Percentiles rank a stretch among this genome's conserved stretches.
phyloP scores from a whole-genome alignment of 495 filamentous ascomycete species.

The Chaetomium cochliodes region DNA sequence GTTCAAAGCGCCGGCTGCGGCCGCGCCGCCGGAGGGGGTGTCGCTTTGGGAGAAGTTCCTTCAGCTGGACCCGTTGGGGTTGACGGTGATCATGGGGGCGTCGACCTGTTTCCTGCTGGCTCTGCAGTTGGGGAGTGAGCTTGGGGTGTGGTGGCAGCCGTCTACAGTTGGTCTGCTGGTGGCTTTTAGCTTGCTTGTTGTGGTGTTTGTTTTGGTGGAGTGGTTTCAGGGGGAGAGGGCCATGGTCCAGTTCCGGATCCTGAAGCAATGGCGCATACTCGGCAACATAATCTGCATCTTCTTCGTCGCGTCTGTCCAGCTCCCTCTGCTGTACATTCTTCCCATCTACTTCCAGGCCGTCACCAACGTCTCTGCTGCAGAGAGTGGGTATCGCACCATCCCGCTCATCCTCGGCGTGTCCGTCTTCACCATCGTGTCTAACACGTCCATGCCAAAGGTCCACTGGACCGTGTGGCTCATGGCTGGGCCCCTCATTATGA shows the following conservation, averaged over 20 bases:
- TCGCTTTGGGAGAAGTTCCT: constrained; percentile 25
- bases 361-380: neutral
- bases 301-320: neutral
- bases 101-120: constrained; percentile 34
- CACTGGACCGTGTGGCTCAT: neutral
- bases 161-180: constrained; percentile 31
- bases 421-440: neutral
- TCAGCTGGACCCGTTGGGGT: constrained; percentile 37
- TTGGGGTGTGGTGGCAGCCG: constrained; percentile 33
- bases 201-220: constrained; percentile 29
- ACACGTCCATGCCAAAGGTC: neutral
- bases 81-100: constrained; percentile 33
- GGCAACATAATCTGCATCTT: constrained; percentile 33
- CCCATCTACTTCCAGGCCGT: constrained; percentile 53
- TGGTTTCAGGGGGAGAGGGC: constrained; percentile 28
- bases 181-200: constrained; percentile 23
- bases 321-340: constrained; percentile 38
- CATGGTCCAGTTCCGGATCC: constrained; percentile 36
- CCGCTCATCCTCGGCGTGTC: neutral
- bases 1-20: constrained; percentile 22
- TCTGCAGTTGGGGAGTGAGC: constrained; percentile 25
- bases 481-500: neutral
- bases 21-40: constrained; percentile 9
- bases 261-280: constrained; percentile 34
- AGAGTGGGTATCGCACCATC: neutral